phyloP scores from a whole-genome alignment of 352 stramenopile species.

The Phytophthora agathidicida region DNA sequence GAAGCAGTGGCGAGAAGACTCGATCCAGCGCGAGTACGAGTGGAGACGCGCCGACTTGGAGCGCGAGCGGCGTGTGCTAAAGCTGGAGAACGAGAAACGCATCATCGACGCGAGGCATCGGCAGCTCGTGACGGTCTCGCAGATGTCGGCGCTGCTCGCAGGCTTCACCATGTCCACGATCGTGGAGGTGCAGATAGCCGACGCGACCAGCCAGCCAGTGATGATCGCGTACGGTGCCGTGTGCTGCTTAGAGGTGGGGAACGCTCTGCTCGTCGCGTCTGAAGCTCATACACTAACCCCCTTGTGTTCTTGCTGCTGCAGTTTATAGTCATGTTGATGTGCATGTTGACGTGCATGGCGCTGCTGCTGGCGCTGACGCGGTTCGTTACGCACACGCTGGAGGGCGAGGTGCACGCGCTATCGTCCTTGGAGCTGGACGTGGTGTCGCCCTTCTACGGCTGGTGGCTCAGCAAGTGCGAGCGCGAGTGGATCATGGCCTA shows the following conservation, averaged over 20 bases:
- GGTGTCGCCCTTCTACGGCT: conserved; percentile 76
- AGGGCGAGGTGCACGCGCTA: conserved; percentile 65
- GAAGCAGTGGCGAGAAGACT: conserved; percentile 82
- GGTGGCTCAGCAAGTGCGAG: conserved; percentile 77
- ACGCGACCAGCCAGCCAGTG: conserved; percentile 49
- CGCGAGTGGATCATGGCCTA: conserved; percentile 76
- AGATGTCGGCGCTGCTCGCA: conserved; percentile 69
- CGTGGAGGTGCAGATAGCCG: conserved; percentile 67
- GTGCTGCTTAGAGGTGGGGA: conserved; percentile 58
- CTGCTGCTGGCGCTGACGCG: conserved; percentile 75
- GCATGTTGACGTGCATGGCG: conserved; percentile 74
- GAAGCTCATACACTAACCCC: conserved; percentile 13
- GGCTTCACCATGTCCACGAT: conserved; percentile 80
- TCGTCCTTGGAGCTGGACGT: conserved; percentile 68
- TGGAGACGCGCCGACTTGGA: conserved; percentile 77
- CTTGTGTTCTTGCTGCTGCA: conserved; percentile 21
- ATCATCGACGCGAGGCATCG: conserved; percentile 77
- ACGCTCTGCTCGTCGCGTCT: not conserved
- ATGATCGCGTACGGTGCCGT: conserved; percentile 62
- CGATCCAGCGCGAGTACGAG: conserved; percentile 66
- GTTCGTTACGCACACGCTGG: conserved; percentile 76
- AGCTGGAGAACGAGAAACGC: conserved; percentile 85
- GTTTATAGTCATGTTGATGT: conserved; percentile 84
- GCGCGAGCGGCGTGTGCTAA: conserved; percentile 68
- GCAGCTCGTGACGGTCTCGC: conserved; percentile 68